phyloP scores from a whole-genome alignment of 345 rosid species.

The Gossypioides kirkii region DNA sequence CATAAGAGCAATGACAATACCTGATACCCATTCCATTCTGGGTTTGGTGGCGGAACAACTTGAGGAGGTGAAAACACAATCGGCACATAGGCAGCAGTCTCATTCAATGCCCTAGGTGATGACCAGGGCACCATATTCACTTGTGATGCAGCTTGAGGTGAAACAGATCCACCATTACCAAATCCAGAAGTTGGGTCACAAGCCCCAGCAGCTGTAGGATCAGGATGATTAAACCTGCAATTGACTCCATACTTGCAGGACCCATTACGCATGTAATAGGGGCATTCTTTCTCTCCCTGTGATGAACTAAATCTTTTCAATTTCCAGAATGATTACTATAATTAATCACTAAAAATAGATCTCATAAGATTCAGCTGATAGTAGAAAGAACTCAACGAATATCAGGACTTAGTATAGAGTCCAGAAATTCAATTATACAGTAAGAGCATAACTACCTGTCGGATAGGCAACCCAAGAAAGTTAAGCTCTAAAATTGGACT shows the following conservation, averaged over 20 bases:
- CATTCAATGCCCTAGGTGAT: slow-evolving; percentile 51
- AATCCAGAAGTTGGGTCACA: slow-evolving; percentile 43
- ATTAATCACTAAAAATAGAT: slow-evolving; percentile 1
- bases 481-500: slow-evolving; percentile 53
- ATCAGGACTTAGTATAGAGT: neutral
- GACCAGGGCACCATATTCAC: slow-evolving; percentile 63
- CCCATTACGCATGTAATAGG: slow-evolving; percentile 87
- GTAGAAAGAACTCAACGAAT: neutral
- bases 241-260: slow-evolving; percentile 82
- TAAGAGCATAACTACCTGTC: slow-evolving; percentile 41
- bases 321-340: neutral
- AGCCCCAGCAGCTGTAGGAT: slow-evolving; percentile 57
- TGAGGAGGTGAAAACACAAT: slow-evolving; percentile 51
- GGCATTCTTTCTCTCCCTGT: slow-evolving; percentile 83
- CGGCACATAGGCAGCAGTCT: slow-evolving; percentile 51
- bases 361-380: neutral
- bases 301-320: slow-evolving; percentile 8
- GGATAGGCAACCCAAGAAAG: slow-evolving; percentile 84
- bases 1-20: slow-evolving; percentile 25
- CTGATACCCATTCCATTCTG: slow-evolving; percentile 90
- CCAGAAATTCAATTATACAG: neutral
- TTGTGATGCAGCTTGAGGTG: slow-evolving; percentile 44
- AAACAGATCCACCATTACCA: slow-evolving; percentile 52
- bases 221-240: slow-evolving; percentile 93
- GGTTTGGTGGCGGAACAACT: slow-evolving; percentile 48